Percentiles rank a stretch among this genome's conserved stretches.
These are phyloP conservation scores for Xylaria polymorpha DNA, from an alignment of 2,329 filamentous ascomycete genomes.

Conservation along the genomic window DNA sequence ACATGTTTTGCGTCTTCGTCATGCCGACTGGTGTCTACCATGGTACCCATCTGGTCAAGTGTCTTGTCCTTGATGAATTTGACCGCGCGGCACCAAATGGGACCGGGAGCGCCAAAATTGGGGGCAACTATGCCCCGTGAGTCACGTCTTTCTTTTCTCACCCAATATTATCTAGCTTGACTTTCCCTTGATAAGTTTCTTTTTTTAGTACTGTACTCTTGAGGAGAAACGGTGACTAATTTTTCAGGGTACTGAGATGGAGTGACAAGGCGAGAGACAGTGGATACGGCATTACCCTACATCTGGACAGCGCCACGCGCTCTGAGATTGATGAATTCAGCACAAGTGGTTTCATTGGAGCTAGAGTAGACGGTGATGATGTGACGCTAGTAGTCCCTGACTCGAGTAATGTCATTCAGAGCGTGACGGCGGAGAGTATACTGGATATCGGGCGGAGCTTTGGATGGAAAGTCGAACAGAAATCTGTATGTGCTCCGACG, in stretches of 20 bases:
- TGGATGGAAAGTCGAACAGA: slow-evolving; percentile 85
- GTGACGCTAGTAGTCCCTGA: slow-evolving; percentile 87
- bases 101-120: slow-evolving; percentile 91
- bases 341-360: slow-evolving; percentile 92
- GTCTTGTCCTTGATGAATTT: slow-evolving; percentile 90
- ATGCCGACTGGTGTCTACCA: slow-evolving; percentile 95
- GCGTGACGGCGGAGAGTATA: slow-evolving; percentile 73
- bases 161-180: neutral
- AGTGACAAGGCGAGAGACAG: slow-evolving; percentile 82
- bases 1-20: slow-evolving; percentile 90
- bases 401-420: slow-evolving; percentile 87
- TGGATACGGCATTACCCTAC: slow-evolving; percentile 93
- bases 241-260: slow-evolving; percentile 74
- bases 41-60: slow-evolving; percentile 86
- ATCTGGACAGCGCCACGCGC: slow-evolving; percentile 86
- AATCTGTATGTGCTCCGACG: slow-evolving; percentile 63
- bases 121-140: slow-evolving; percentile 91
- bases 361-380: slow-evolving; percentile 67
- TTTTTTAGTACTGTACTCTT: neutral
- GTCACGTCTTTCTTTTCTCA: neutral
- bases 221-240: neutral
- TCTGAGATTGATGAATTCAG: slow-evolving; percentile 95
- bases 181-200: neutral
- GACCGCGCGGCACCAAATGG: slow-evolving; percentile 93
- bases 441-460: slow-evolving; percentile 79